Evolutionary conservation across 2,329 filamentous ascomycete species (phyloP).

Genomic region (Torrubiellomyces zombiae): DNA sequence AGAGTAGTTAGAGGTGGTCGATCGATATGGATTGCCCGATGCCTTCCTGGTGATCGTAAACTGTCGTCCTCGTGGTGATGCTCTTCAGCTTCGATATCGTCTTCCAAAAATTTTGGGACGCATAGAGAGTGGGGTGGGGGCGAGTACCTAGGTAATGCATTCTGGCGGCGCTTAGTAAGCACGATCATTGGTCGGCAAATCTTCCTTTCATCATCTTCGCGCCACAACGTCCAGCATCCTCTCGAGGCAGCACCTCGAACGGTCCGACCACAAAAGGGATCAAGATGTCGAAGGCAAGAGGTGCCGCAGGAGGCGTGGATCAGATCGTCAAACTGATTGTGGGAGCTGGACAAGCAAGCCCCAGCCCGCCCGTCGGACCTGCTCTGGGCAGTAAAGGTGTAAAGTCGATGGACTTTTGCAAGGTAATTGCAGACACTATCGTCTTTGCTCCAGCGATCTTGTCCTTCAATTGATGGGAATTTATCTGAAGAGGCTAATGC

Average conservation of each 20-base stretch:
- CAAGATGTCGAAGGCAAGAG: constrained; percentile 35
- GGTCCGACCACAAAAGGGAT: no score
- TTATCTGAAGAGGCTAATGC: no score
- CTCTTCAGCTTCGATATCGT: no score
- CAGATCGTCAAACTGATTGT: constrained; percentile 95
- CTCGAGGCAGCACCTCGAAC: no score
- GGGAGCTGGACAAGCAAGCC: constrained; percentile 84
- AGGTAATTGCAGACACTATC: no score
- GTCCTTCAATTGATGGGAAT: background rate
- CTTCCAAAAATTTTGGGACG: constrained; percentile 1
- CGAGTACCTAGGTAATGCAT: no score
- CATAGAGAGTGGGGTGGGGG: constrained; percentile 1
- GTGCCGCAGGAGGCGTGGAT: constrained; percentile 29
- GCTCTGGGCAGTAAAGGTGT: constrained; percentile 94
- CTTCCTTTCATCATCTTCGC: constrained; percentile 6
- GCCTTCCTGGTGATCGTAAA: no score
- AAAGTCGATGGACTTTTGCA: constrained; percentile 99
- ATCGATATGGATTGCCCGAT: no score
- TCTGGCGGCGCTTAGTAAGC: no score
- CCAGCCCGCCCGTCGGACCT: constrained; percentile 89
- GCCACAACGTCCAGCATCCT: constrained; percentile 5
- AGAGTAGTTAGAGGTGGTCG: constrained; percentile 1
- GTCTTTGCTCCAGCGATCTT: constrained; percentile 5
- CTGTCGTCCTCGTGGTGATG: no score
- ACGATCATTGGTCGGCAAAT: no score